Evolutionary conservation across 2,329 filamentous ascomycete genomes (phyloP).

Genomic region (Pseudodiploospora longispora): DNA sequence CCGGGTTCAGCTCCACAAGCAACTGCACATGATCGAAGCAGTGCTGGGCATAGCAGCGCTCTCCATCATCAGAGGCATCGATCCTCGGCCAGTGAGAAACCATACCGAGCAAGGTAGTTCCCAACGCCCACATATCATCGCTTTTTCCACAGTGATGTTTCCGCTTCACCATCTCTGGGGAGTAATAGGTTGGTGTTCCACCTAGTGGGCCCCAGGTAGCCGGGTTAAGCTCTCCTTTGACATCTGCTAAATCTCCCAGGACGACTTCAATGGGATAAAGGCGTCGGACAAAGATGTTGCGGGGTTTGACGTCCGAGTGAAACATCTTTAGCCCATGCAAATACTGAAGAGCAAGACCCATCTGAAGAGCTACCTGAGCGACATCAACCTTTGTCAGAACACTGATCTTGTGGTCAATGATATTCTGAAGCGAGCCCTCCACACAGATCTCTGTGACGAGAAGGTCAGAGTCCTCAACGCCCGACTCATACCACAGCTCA

Average conservation of each 20-base stretch:
- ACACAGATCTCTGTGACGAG: slow-evolving; percentile 24
- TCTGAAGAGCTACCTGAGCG: slow-evolving; percentile 15
- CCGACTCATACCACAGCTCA: slow-evolving; percentile 17
- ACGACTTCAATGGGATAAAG: slow-evolving; percentile 20
- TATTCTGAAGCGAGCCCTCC: slow-evolving; percentile 18
- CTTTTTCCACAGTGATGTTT: slow-evolving; percentile 14
- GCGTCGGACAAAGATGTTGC: slow-evolving; percentile 22
- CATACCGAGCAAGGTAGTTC: slow-evolving; percentile 22
- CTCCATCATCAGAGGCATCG: slow-evolving; percentile 7
- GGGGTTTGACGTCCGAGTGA: slow-evolving; percentile 25
- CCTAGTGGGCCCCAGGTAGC: slow-evolving; percentile 5
- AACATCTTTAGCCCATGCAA: slow-evolving; percentile 16
- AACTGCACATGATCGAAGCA: slow-evolving; percentile 16
- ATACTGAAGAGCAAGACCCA: slow-evolving; percentile 17
- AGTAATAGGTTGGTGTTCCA: slow-evolving; percentile 22
- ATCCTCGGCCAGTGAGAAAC: slow-evolving; percentile 19
- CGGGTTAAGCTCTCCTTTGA: slow-evolving; percentile 11
- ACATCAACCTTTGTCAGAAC: slow-evolving; percentile 13
- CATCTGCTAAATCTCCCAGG: slow-evolving; percentile 24
- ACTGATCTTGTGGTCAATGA: slow-evolving; percentile 14
- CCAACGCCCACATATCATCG: slow-evolving; percentile 28
- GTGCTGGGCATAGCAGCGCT: slow-evolving; percentile 14
- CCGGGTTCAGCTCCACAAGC: slow-evolving; percentile 17
- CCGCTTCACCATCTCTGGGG: slow-evolving; percentile 18
- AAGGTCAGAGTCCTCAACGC: slow-evolving; percentile 11